Percentiles rank a stretch among this genome's conserved stretches.
Evolutionary conservation across 2,329 filamentous ascomycete species (phyloP).

Genomic region (Dothidotthia symphoricarpi): DNA sequence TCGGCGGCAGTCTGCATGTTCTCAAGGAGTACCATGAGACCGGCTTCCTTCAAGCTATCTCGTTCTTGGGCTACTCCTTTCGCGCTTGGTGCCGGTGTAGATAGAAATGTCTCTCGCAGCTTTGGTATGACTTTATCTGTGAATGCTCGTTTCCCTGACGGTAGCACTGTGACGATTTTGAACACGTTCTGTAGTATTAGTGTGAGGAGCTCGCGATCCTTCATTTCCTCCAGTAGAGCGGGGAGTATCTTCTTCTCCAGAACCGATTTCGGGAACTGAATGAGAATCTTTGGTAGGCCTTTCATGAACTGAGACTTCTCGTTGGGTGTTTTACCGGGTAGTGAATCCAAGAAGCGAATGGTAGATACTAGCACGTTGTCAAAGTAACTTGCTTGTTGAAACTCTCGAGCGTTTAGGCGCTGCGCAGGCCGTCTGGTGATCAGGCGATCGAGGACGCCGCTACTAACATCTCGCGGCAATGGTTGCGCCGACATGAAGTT

Average conservation of each 20-base stretch:
- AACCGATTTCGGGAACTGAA: slow-evolving; percentile 89
- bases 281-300: slow-evolving; percentile 79
- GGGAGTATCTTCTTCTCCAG: slow-evolving; percentile 93
- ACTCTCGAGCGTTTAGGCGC: slow-evolving; percentile 82
- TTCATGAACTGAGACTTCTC: slow-evolving; percentile 93
- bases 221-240: slow-evolving; percentile 85
- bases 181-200: slow-evolving; percentile 89
- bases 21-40: slow-evolving; percentile 86
- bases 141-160: slow-evolving; percentile 71
- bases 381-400: slow-evolving; percentile 94
- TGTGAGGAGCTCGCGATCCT: slow-evolving; percentile 83
- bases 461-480: slow-evolving; percentile 74
- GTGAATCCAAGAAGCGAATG: slow-evolving; percentile 86
- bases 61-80: slow-evolving; percentile 60
- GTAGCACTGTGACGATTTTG: slow-evolving; percentile 77
- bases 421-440: slow-evolving; percentile 86
- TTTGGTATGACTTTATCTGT: slow-evolving; percentile 82
- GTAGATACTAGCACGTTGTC: slow-evolving; percentile 96
- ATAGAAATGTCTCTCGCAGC: slow-evolving; percentile 78
- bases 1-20: slow-evolving; percentile 72
- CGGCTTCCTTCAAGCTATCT: slow-evolving; percentile 81
- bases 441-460: slow-evolving; percentile 75
- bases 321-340: slow-evolving; percentile 85
- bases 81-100: slow-evolving; percentile 46
- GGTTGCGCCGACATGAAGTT: slow-evolving; percentile 78